phyloP scores from a whole-genome alignment of 148 eudicot genomes.

The Chenopodium album region DNA sequence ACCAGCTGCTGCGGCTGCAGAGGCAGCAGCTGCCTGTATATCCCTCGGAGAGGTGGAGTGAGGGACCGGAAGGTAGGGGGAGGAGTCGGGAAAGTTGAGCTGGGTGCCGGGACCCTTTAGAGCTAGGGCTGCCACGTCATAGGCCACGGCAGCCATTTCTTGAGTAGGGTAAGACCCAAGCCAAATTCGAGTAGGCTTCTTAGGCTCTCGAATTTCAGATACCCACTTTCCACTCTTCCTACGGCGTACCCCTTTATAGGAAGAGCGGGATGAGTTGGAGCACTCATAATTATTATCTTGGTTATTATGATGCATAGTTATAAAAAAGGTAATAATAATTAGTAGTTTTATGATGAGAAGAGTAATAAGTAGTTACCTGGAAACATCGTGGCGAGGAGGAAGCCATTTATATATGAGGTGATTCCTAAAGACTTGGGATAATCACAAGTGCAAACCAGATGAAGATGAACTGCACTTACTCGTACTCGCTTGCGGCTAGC shows the following conservation, averaged over 20 bases:
- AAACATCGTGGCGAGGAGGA: background rate
- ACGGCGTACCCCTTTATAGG: conserved; percentile 58
- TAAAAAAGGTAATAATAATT: too few relatives aligned
- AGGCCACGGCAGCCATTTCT: conserved; percentile 80
- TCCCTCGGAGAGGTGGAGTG: conserved; percentile 17
- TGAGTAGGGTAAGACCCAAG: conserved; percentile 68
- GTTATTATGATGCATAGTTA: background rate
- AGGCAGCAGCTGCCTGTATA: conserved; percentile 41
- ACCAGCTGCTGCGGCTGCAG: conserved; percentile 59
- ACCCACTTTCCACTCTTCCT: conserved; percentile 78
- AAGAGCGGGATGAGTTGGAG: background rate
- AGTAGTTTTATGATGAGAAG: background rate
- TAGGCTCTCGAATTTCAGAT: conserved; percentile 75
- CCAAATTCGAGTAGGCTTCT: conserved; percentile 68
- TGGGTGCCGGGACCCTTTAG: conserved; percentile 56
- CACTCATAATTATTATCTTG: background rate
- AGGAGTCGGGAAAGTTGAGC: conserved; percentile 54
- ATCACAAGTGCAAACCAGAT: conserved; percentile 18
- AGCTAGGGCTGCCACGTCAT: conserved; percentile 74
- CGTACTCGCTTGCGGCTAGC: background rate
- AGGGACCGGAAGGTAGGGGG: conserved; percentile 16
- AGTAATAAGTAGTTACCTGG: conserved; percentile 7
- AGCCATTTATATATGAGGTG: conserved; percentile 11
- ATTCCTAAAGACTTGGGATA: background rate
- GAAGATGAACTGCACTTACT: conserved; percentile 3